Evolutionary conservation across 179 eudicot genomes (phyloP), one percentile per base, ranked within the genome.

Genomic region (Gypsophila paniculata): DNA sequence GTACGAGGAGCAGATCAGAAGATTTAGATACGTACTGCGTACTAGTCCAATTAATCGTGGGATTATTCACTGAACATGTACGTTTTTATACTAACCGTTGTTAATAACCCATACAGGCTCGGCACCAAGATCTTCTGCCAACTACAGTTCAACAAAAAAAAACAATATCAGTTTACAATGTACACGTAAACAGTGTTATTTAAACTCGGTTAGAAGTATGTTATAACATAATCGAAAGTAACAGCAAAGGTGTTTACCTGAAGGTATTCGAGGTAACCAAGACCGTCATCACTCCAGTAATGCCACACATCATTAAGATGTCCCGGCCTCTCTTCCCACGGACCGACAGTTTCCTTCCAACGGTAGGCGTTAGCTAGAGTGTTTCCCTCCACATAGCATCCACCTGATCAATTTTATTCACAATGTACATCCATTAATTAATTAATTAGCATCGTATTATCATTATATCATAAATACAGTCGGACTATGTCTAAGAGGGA

Each of bases 91-190:
- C 71, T 48, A 67, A 67, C 92, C 92, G 69, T 52, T 83, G 74
- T 86, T 86, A 53, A 86, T 75, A n/a, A 88, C 93, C 90, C 93
- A 88, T 22, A 88, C 77, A 4, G 93, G 87, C 68, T 67, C 71
- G 59, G 86, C 84, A 61, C 80, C 85, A 60, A 88, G 82, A 62
- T 88, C 93, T 76, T 88, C 90, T 25, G 93, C 90, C 65, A 84
- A 69, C 93, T 88, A 72, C 48, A 55, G 8, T 48, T 39, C 26
- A 53, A 65, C 29, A 26, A 4, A 29, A 29, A 29, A 34, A 15
- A 8, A 51, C 18, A 21, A 2, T 44, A 51, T 68, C 14, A 46
- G 29, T 64, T 42, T 42, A 9, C 6, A 42, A 2, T 9, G 46
- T n/a, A n/a, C n/a, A n/a, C n/a, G 46, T 6, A 42, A 8, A 42